phyloP scores from a whole-genome alignment of 305 asterid genomes.

The Nicotiana rustica region DNA sequence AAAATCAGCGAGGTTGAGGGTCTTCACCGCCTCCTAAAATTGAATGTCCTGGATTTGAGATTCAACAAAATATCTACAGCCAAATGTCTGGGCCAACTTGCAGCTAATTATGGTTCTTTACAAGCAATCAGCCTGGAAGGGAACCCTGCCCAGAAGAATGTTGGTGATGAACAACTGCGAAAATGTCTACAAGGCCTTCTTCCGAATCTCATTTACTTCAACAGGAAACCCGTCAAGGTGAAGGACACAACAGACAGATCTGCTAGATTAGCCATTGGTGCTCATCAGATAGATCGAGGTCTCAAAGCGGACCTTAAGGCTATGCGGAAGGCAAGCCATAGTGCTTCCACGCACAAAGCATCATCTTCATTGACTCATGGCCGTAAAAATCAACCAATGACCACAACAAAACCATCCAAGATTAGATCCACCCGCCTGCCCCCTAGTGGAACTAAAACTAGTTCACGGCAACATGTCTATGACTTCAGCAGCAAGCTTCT shows the following conservation, averaged over 20 bases:
- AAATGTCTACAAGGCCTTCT: conserved; percentile 79
- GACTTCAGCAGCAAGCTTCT: conserved; percentile 52
- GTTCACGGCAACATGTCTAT: conserved; percentile 45
- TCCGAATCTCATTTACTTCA: conserved; percentile 79
- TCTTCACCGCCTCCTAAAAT: conserved; percentile 92
- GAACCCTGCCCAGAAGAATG: conserved; percentile 90
- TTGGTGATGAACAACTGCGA: conserved; percentile 88
- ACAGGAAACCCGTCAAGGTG: conserved; percentile 71
- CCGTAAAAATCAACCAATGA: conserved; percentile 62
- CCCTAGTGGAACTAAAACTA: conserved; percentile 62
- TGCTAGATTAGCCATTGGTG: conserved; percentile 62
- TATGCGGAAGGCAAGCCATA: conserved; percentile 62
- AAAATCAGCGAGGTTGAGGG: conserved; percentile 98
- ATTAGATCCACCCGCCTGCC: conserved; percentile 63
- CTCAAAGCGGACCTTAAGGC: conserved; percentile 60
- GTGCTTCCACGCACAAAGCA: conserved; percentile 61
- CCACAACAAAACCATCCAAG: conserved; percentile 56
- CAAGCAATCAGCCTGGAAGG: conserved; percentile 93
- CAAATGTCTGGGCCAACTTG: conserved; percentile 94
- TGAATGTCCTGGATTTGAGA: conserved; percentile 80
- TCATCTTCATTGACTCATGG: conserved; percentile 65
- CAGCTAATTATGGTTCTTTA: conserved; percentile 81
- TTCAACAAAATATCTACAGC: conserved; percentile 94
- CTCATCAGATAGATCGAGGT: conserved; percentile 70
- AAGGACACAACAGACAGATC: conserved; percentile 81